These are phyloP conservation scores for Cystobasidium tubakii DNA, from an alignment of 768 basidiomycete species.

Conservation along the genomic window DNA sequence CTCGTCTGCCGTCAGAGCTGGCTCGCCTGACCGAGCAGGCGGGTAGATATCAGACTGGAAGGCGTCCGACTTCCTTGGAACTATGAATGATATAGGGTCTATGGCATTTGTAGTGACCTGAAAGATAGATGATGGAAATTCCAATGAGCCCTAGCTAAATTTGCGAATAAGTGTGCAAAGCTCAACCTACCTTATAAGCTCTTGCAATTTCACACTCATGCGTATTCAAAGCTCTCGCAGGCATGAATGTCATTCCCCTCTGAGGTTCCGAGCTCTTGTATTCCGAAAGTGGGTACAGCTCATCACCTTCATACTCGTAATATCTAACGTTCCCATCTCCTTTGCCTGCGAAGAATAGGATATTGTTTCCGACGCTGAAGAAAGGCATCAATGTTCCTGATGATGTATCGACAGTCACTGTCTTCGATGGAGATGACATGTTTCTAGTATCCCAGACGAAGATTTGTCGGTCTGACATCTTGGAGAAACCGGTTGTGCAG, in stretches of 20 bases:
- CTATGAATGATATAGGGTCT: conserved; percentile 90
- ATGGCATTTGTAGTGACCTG: conserved; percentile 53
- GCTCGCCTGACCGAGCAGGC: conserved; percentile 73
- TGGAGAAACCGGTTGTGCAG: conserved; percentile 93
- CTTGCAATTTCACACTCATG: conserved; percentile 90
- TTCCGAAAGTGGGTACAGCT: conserved; percentile 64
- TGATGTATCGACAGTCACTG: conserved; percentile 72
- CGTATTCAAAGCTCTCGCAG: conserved; percentile 80
- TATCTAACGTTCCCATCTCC: conserved; percentile 95
- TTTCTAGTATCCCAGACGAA: conserved; percentile 80
- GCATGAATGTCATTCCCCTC: conserved; percentile 94
- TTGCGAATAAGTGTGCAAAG: not conserved
- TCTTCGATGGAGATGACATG: conserved; percentile 66
- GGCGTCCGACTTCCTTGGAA: conserved; percentile 87
- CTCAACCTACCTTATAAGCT: conserved; percentile 66
- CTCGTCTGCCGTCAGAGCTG: conserved; percentile 72
- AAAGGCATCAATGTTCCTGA: conserved; percentile 96
- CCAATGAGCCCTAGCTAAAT: not conserved
- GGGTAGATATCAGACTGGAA: conserved; percentile 99
- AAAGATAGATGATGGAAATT: not conserved
- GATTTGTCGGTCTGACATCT: conserved; percentile 90
- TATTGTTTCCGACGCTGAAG: conserved; percentile 86
- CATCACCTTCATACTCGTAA: conserved; percentile 87
- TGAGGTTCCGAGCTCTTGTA: conserved; percentile 87
- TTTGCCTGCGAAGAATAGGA: conserved; percentile 64